A percentile compares a stretch with the other conserved stretches of the same genome.
These are phyloP conservation scores for Tetrapisispora phaffii DNA, from an alignment of 805 yeast genomes.

Conservation along the genomic window DNA sequence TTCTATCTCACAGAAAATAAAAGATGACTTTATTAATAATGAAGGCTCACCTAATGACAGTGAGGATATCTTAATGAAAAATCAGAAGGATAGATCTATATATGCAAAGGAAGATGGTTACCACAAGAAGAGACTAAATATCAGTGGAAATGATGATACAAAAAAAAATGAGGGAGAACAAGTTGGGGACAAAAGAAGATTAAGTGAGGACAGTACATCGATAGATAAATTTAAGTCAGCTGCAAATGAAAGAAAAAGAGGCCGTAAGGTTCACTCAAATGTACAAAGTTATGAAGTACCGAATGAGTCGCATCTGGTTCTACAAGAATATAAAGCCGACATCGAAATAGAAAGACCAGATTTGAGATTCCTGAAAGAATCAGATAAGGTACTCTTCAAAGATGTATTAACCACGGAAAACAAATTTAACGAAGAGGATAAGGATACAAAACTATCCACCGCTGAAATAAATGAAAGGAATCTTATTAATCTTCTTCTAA, in stretches of 20 bases:
- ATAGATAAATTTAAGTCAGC: constrained; percentile 2
- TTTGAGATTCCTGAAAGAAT: constrained; percentile 56
- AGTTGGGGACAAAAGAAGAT: constrained; percentile 17
- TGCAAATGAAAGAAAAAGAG: constrained; percentile 20
- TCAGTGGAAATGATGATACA: constrained; percentile 14
- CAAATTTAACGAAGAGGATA: constrained; percentile 6
- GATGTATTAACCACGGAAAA: constrained; percentile 34
- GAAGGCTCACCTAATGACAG: constrained; percentile 10
- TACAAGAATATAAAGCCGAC: constrained; percentile 28
- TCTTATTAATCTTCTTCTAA: constrained; percentile 53
- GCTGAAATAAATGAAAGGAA: constrained; percentile 52
- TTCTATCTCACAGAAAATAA: constrained; percentile 32
- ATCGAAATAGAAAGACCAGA: constrained; percentile 49
- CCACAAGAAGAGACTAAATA: constrained; percentile 34
- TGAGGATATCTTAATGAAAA: constrained; percentile 24
- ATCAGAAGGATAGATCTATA: constrained; percentile 21
- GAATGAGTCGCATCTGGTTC: constrained; percentile 31
- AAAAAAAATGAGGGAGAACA: neutral
- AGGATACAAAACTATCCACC: constrained; percentile 28
- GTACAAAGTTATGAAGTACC: constrained; percentile 43
- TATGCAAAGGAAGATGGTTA: constrained; percentile 38
- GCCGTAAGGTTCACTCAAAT: constrained; percentile 14
- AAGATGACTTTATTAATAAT: constrained; percentile 20
- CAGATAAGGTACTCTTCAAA: constrained; percentile 65
- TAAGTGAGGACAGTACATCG: constrained; percentile 29